Evolutionary conservation across 2,329 filamentous ascomycete genomes (phyloP).

Genomic region (Davidsoniella neocaledoniae): DNA sequence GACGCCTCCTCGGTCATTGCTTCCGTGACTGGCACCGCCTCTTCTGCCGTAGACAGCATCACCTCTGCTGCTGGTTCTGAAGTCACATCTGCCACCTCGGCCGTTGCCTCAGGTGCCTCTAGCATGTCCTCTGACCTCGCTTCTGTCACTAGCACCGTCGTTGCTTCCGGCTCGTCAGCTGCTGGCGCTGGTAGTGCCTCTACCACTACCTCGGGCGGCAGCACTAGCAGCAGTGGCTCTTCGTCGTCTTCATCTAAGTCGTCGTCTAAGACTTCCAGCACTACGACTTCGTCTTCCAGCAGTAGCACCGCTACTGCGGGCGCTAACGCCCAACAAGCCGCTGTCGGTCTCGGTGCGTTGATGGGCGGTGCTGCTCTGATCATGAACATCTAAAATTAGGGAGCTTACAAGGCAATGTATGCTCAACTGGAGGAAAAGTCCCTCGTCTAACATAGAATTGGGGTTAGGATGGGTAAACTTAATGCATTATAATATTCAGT

Average conservation of each 20-base stretch:
- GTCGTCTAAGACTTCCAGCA: slow-evolving; percentile 13
- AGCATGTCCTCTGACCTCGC: slow-evolving; percentile 12
- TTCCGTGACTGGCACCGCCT: slow-evolving; percentile 11
- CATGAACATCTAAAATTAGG: slow-evolving; percentile 26
- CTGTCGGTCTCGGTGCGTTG: slow-evolving; percentile 28
- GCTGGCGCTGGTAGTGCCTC: background rate
- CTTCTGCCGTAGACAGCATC: slow-evolving; percentile 12
- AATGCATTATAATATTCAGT: too few relatives aligned
- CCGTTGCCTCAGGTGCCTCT: slow-evolving; percentile 10
- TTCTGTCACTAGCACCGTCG: slow-evolving; percentile 15
- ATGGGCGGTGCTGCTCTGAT: slow-evolving; percentile 30
- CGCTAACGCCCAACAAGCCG: slow-evolving; percentile 23
- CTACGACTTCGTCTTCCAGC: slow-evolving; percentile 5
- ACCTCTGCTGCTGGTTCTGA: slow-evolving; percentile 7
- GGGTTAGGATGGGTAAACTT: background rate
- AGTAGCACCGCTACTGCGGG: slow-evolving; percentile 15
- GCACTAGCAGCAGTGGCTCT: slow-evolving; percentile 4
- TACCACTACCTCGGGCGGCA: slow-evolving; percentile 13
- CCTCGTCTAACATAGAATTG: background rate
- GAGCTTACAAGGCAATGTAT: background rate
- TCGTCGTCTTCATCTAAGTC: slow-evolving; percentile 4
- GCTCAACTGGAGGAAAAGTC: background rate
- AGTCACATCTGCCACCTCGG: slow-evolving; percentile 11
- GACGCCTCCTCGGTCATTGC: background rate
- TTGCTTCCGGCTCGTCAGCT: slow-evolving; percentile 14